Evolutionary conservation across 2,329 filamentous ascomycete species (phyloP).

Genomic region (Coniochaeta sp.): DNA sequence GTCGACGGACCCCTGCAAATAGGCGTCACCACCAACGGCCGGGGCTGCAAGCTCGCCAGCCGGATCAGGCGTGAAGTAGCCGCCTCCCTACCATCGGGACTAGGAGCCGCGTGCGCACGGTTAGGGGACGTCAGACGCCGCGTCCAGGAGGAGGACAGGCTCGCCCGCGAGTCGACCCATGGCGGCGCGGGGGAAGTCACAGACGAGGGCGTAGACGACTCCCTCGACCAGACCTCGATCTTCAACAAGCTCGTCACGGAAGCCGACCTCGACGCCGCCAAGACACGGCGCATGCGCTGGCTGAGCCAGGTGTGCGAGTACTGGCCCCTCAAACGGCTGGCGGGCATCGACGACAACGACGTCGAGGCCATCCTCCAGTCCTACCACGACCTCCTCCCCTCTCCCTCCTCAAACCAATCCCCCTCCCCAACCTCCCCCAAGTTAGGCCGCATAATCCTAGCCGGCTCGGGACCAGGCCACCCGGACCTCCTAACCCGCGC

Average conservation of each 20-base stretch:
- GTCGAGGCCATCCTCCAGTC: slow-evolving; percentile 69
- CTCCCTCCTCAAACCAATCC: slow-evolving; percentile 14
- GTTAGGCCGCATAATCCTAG: slow-evolving; percentile 72
- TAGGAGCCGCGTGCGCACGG: slow-evolving; percentile 71
- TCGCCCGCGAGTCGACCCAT: no score
- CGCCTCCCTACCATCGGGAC: slow-evolving; percentile 63
- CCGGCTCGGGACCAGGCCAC: slow-evolving; percentile 87
- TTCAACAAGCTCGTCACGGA: slow-evolving; percentile 81
- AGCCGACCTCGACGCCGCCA: slow-evolving; percentile 64
- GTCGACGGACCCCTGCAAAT: slow-evolving; percentile 88
- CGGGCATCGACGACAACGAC: slow-evolving; percentile 71
- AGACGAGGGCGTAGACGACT: slow-evolving; percentile 44
- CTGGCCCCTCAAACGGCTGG: slow-evolving; percentile 83
- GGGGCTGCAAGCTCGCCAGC: slow-evolving; percentile 88
- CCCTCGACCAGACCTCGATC: slow-evolving; percentile 65
- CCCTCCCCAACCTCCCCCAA: slow-evolving; percentile 14
- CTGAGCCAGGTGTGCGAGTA: slow-evolving; percentile 96
- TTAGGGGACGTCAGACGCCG: slow-evolving; percentile 66
- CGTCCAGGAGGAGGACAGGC: slow-evolving; percentile 68
- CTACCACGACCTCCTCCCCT: slow-evolving; percentile 46
- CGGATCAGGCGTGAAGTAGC: slow-evolving; percentile 85
- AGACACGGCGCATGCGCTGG: slow-evolving; percentile 84
- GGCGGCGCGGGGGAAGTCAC: slow-evolving; percentile 20
- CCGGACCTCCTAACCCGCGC: slow-evolving; percentile 84
- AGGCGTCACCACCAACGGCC: slow-evolving; percentile 90